phyloP scores from a whole-genome alignment of 2,329 filamentous ascomycete species.

The Rutstroemia sydowiana region DNA sequence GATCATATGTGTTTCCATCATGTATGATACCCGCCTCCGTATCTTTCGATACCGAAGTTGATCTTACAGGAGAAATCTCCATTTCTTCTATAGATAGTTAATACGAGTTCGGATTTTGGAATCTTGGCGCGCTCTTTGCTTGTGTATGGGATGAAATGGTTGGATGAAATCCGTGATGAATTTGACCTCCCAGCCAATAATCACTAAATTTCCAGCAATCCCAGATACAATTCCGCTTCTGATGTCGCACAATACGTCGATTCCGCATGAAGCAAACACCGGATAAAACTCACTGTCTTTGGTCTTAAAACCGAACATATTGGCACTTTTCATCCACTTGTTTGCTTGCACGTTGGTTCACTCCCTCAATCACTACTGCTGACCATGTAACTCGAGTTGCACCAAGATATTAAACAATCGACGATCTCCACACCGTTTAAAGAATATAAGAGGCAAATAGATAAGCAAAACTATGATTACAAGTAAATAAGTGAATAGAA shows the following conservation, averaged over 20 bases:
- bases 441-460: neutral
- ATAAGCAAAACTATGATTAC: neutral
- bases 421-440: neutral
- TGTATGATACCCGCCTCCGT: conserved; percentile 20
- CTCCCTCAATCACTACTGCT: too few relatives aligned
- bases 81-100: neutral
- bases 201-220: neutral
- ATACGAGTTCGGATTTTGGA: neutral
- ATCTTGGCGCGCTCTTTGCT: neutral
- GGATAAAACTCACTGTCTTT: conserved; percentile 2
- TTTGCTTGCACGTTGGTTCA: neutral
- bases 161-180: too few relatives aligned
- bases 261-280: neutral
- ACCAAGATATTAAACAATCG: conserved; percentile 1
- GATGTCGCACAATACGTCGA: too few relatives aligned
- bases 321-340: neutral
- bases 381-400: neutral
- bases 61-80: neutral
- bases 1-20: conserved; percentile 21
- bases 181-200: neutral
- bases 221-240: neutral
- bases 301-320: neutral
- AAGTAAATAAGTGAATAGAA: neutral
- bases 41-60: conserved; percentile 5
- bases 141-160: neutral